These are phyloP conservation scores for Geotrichum fermentans DNA, from an alignment of 1,139 yeast species.

Conservation along the genomic window DNA sequence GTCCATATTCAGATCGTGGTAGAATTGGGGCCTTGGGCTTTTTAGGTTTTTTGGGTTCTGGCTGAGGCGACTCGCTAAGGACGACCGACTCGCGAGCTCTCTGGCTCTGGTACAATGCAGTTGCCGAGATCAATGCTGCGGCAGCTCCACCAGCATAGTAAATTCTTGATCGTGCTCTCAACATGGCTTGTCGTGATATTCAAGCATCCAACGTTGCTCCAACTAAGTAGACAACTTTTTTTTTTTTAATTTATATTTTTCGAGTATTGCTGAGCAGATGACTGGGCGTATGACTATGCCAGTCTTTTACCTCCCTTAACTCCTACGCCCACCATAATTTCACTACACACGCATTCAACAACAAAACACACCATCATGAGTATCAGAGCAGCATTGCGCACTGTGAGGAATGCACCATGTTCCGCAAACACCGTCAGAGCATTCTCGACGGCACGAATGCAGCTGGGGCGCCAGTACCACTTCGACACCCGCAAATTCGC, in stretches of 20 bases:
- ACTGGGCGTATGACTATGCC: too few relatives aligned
- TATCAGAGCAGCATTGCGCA: too few relatives aligned
- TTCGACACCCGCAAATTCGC: conserved; percentile 80
- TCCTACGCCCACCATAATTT: too few relatives aligned
- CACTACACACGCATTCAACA: too few relatives aligned
- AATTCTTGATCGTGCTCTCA: conserved; percentile 7
- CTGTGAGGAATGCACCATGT: too few relatives aligned
- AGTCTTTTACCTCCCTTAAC: too few relatives aligned
- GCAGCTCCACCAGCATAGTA: conserved; percentile 11
- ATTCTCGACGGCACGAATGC: too few relatives aligned
- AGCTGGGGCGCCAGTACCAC: conserved; percentile 38
- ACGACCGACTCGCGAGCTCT: not conserved
- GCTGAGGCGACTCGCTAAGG: conserved; percentile 10
- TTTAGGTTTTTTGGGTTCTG: not conserved
- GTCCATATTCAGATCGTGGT: conserved; percentile 1
- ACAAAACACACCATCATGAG: too few relatives aligned
- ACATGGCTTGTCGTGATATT: conserved; percentile 1
- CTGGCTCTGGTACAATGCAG: not conserved
- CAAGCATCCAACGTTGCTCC: not conserved
- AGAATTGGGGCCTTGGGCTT: conserved; percentile 6
- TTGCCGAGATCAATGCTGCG: conserved; percentile 3
- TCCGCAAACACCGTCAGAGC: too few relatives aligned
- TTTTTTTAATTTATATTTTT: too few relatives aligned
- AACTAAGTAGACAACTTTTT: not conserved
- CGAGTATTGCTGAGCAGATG: not conserved